These are phyloP conservation scores for Viola pubescens DNA, from an alignment of 441 rosid species.

Conservation along the genomic window DNA sequence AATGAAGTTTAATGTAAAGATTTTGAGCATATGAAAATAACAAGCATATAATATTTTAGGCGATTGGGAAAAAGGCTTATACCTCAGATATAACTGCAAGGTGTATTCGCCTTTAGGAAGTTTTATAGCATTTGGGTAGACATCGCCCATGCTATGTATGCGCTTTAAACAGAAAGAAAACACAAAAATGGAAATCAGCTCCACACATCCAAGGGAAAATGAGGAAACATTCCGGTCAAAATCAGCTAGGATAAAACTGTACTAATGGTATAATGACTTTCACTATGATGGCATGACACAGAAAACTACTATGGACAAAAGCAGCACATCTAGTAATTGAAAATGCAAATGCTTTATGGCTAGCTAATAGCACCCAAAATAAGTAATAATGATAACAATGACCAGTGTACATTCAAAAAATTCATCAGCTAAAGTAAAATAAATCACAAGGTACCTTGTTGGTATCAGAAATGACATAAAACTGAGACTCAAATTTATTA, in stretches of 20 bases:
- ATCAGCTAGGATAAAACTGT: no score
- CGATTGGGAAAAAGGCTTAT: constrained; percentile 1
- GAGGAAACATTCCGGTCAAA: no score
- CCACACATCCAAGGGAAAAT: constrained; percentile 11
- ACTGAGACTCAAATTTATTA: constrained; percentile 94
- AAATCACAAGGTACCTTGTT: constrained; percentile 60
- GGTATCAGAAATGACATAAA: constrained; percentile 83
- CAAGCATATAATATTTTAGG: background rate
- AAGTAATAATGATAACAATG: background rate
- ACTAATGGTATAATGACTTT: no score
- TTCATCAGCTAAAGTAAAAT: constrained; percentile 3
- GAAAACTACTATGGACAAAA: no score
- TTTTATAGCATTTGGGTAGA: constrained; percentile 69
- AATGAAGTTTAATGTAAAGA: background rate
- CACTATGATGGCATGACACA: no score
- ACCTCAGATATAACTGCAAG: constrained; percentile 80
- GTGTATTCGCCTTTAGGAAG: constrained; percentile 93
- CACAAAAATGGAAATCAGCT: constrained; percentile 10
- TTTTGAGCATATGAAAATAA: background rate
- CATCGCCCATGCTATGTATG: constrained; percentile 81
- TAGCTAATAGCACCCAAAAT: no score
- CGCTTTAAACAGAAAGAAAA: constrained; percentile 38
- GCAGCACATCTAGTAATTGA: no score
- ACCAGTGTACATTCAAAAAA: background rate
- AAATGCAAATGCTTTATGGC: no score